A percentile compares a stretch with the other conserved stretches of the same genome.
Evolutionary conservation across 2,329 filamentous ascomycete species (phyloP).

Genomic region (Gyromitra esculenta): DNA sequence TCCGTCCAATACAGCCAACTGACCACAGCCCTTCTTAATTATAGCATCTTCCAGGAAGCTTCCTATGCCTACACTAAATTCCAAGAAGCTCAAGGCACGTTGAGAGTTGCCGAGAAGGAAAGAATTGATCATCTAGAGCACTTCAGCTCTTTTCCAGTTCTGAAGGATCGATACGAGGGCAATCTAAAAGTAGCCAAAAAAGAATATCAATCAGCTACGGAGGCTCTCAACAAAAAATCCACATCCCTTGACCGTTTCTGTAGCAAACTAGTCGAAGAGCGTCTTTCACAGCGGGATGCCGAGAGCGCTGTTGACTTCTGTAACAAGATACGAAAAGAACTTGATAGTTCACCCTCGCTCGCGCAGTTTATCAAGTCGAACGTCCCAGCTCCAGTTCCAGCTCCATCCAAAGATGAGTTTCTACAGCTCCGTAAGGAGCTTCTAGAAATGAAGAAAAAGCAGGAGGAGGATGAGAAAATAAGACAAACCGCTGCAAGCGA

Average conservation of each 20-base stretch:
- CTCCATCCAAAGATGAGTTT: slow-evolving; percentile 38
- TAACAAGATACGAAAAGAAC: slow-evolving; percentile 42
- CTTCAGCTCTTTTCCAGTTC: slow-evolving; percentile 46
- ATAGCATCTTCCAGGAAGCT: slow-evolving; percentile 47
- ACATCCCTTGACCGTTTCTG: slow-evolving; percentile 36
- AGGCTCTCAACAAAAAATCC: slow-evolving; percentile 33
- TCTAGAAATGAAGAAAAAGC: slow-evolving; percentile 35
- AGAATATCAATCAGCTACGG: slow-evolving; percentile 33
- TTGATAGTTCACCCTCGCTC: slow-evolving; percentile 39
- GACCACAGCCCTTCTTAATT: slow-evolving; percentile 4
- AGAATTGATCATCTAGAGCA: slow-evolving; percentile 37
- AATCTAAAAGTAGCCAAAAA: slow-evolving; percentile 35
- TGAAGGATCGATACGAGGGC: slow-evolving; percentile 51
- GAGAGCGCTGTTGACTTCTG: slow-evolving; percentile 42
- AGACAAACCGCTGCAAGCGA: slow-evolving; percentile 35
- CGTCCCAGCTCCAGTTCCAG: slow-evolving; percentile 2
- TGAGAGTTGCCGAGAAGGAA: slow-evolving; percentile 40
- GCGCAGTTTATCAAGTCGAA: slow-evolving; percentile 46
- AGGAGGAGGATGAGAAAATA: slow-evolving; percentile 45
- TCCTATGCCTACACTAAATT: slow-evolving; percentile 42
- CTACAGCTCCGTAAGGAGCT: slow-evolving; percentile 29
- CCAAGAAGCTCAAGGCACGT: slow-evolving; percentile 23
- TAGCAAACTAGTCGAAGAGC: slow-evolving; percentile 21
- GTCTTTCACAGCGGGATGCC: slow-evolving; percentile 14
- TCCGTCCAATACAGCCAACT: slow-evolving; percentile 17